phyloP scores from a whole-genome alignment of 805 yeast species.

The Suhomyces canberraensis region DNA sequence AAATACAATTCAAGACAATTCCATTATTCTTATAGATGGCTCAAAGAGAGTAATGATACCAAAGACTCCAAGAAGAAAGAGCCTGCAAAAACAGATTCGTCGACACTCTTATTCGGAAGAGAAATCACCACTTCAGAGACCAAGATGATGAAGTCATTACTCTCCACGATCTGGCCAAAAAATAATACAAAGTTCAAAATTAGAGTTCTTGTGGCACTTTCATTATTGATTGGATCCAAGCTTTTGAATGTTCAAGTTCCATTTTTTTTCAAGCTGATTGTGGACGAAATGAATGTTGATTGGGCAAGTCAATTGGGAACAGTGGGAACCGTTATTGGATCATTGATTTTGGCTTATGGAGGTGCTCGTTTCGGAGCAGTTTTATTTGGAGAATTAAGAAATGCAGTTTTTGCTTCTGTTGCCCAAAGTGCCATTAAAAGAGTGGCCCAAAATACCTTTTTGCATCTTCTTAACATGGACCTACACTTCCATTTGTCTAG shows the following conservation, averaged over 20 bases:
- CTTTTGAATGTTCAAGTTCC: conserved; percentile 93
- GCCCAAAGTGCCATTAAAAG: conserved; percentile 91
- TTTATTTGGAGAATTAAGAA: conserved; percentile 87
- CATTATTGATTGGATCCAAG: conserved; percentile 75
- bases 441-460: conserved; percentile 85
- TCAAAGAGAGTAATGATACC: too few relatives aligned
- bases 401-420: conserved; percentile 93
- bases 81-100: conserved; percentile 8
- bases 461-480: conserved; percentile 79
- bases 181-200: conserved; percentile 60
- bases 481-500: conserved; percentile 83
- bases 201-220: conserved; percentile 73
- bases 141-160: conserved; percentile 59
- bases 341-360: conserved; percentile 81
- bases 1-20: too few relatives aligned
- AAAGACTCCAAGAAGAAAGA: too few relatives aligned
- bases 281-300: conserved; percentile 90
- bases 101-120: conserved; percentile 23
- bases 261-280: conserved; percentile 79
- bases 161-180: conserved; percentile 80
- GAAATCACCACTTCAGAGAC: conserved; percentile 38
- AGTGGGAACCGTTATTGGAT: conserved; percentile 61
- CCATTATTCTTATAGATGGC: too few relatives aligned
- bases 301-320: conserved; percentile 67
- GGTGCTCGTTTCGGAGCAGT: conserved; percentile 93